phyloP scores from a whole-genome alignment of 2,329 filamentous ascomycete species.

The Atkinsonella hypoxylon region DNA sequence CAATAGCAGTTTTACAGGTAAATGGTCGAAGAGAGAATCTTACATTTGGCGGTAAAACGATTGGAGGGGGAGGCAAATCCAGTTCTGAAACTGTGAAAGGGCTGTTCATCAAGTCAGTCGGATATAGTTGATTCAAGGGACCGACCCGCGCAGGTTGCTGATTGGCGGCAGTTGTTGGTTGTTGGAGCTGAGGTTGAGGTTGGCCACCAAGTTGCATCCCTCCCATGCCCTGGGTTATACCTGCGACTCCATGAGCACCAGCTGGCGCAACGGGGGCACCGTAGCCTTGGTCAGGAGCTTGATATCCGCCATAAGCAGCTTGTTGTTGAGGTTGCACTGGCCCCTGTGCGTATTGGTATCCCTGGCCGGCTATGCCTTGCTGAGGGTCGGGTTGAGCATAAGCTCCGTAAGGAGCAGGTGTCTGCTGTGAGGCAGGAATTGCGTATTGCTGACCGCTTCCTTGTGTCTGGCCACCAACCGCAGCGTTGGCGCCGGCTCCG shows the following conservation, averaged over 20 bases:
- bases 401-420: constrained; percentile 40
- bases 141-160: constrained; percentile 31
- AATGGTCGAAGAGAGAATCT: constrained; percentile 24
- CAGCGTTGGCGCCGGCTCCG: constrained; percentile 72
- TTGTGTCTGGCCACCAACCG: constrained; percentile 33
- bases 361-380: constrained; percentile 21
- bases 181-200: constrained; percentile 33
- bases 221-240: constrained; percentile 74
- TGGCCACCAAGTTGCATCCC: constrained; percentile 63
- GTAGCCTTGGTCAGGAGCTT: constrained; percentile 51
- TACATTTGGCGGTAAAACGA: constrained; percentile 85
- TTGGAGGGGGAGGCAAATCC: constrained; percentile 80
- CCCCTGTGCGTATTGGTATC: constrained; percentile 30
- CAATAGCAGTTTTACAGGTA: constrained; percentile 16
- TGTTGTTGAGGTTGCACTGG: constrained; percentile 33
- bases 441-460: constrained; percentile 33
- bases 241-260: constrained; percentile 43
- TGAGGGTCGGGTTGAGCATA: constrained; percentile 43
- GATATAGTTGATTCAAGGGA: constrained; percentile 76
- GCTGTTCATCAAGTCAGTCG: constrained; percentile 81
- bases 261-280: constrained; percentile 22
- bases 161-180: constrained; percentile 24
- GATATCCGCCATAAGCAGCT: constrained; percentile 25
- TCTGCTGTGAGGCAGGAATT: constrained; percentile 28
- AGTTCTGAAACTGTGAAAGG: constrained; percentile 91